Evolutionary conservation across 2,329 filamentous ascomycete genomes (phyloP), one percentile per base, ranked within the genome.

Genomic region (Exophiala dermatitidis): DNA sequence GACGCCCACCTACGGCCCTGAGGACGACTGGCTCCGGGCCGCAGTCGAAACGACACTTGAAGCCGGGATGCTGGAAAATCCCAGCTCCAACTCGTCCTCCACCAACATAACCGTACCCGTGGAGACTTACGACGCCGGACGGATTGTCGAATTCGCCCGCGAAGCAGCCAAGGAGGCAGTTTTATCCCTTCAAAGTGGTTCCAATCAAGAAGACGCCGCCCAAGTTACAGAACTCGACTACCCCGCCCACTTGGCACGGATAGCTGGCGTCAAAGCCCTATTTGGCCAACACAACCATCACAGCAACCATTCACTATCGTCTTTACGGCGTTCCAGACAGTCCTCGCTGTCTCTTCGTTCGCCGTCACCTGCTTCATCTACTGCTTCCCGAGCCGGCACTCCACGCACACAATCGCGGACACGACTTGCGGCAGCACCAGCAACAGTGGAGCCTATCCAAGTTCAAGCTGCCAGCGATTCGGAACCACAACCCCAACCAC

Each of bases 1-100:
- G 19, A 59, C 57, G 19, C 57, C 57, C 19, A 59, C 57, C 4
- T 59, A 59, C 38, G 57, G 57, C 4, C 49, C 54, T 2, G 53
- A 52, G 26, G 54, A 57, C 32, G 57, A 59, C 46, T 59, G 57
- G 57, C 54, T 59, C 4, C 57, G 54, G 12, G 50, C 53, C n/a
- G 51, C 54, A 5, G 46, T 59, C 5, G 48, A 52, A 30, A 50
- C 48, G 46, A 44, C 54, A 19, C 37, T 50, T 30, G 37, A 32
- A 9, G 19, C 48, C 2, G 36, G 47, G 12, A 51, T 58, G 32
- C 48, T 59, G 12, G 54, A 54, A 38, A 19, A 19, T 19, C 42
- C 48, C 48, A 4, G 10, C 34, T 26, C 12, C 38, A 41, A 28
- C 19, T 19, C 19, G 19, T 19, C 19, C 19, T 19, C 19, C 38